Evolutionary conservation across 2,329 filamentous ascomycete species (phyloP).

Genomic region (Colletotrichum camelliae): DNA sequence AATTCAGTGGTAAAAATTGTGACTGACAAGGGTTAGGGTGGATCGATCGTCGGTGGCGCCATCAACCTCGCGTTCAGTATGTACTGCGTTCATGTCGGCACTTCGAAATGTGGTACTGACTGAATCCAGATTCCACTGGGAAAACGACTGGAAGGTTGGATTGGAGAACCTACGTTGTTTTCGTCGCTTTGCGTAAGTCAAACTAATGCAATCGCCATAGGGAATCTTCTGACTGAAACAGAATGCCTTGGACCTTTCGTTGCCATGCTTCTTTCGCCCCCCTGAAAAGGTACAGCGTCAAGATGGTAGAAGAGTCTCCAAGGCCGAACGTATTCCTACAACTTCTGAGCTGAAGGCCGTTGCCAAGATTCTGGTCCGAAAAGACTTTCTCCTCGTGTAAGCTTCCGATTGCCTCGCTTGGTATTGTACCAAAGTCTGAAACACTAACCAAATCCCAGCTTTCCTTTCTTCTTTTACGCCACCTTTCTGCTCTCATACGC

Average conservation of each 20-base stretch:
- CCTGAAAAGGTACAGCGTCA: not conserved
- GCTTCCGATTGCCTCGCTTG: not conserved
- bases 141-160: not conserved
- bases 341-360: not conserved
- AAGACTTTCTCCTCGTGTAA: constrained; percentile 19
- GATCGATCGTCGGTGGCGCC: not conserved
- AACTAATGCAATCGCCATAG: not conserved
- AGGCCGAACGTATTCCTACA: not conserved
- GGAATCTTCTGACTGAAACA: not conserved
- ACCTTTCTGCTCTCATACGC: constrained; percentile 24
- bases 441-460: not conserved
- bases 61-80: constrained; percentile 9
- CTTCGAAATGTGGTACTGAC: not conserved
- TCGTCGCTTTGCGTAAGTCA: not conserved
- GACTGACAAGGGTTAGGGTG: not conserved
- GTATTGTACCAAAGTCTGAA: accelerated
- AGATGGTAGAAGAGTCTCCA: not conserved
- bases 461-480: constrained; percentile 10
- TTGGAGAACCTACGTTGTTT: constrained; percentile 1
- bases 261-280: not conserved
- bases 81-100: not conserved
- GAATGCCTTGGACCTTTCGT: not conserved
- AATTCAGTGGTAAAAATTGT: accelerated
- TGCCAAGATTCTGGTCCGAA: not conserved
- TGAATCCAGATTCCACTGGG: not conserved